Evolutionary conservation across 495 filamentous ascomycete species (phyloP).

Genomic region (Annulohypoxylon maeteangense): DNA sequence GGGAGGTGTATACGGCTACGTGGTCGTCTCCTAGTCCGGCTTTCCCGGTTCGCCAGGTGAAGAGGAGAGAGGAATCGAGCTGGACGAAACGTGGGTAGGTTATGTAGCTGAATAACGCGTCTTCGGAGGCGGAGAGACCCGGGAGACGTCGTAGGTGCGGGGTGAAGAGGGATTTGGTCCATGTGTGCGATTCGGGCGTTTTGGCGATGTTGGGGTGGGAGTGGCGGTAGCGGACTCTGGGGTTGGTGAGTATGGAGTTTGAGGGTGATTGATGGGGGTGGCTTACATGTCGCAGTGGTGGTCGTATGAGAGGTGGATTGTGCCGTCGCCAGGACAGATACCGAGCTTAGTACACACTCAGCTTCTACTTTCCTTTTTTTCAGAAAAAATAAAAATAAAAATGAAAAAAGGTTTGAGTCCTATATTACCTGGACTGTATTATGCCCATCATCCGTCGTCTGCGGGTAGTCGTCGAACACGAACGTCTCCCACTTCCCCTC

Average conservation of each 20-base stretch:
- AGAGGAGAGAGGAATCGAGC: slow-evolving; percentile 49
- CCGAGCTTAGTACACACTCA: slow-evolving; percentile 47
- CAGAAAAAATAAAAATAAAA: too few species aligned
- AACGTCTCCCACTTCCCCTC: slow-evolving; percentile 53
- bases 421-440: slow-evolving; percentile 58
- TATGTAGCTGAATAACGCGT: slow-evolving; percentile 51
- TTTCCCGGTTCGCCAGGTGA: slow-evolving; percentile 60
- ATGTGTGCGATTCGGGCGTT: slow-evolving; percentile 46
- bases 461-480: slow-evolving; percentile 59
- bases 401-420: not conserved
- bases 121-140: slow-evolving; percentile 46
- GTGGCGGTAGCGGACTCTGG: slow-evolving; percentile 55
- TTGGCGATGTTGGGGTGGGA: slow-evolving; percentile 52
- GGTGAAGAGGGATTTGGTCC: slow-evolving; percentile 56
- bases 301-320: slow-evolving; percentile 60
- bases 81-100: slow-evolving; percentile 62
- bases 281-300: slow-evolving; percentile 55
- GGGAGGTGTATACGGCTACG: slow-evolving; percentile 51
- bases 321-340: slow-evolving; percentile 58
- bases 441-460: slow-evolving; percentile 61
- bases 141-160: slow-evolving; percentile 53
- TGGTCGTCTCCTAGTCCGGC: slow-evolving; percentile 62
- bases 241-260: slow-evolving; percentile 18
- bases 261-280: not conserved
- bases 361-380: slow-evolving; percentile 4